Percentiles rank a stretch among this genome's conserved stretches.
Conservation (phyloP, 345 rosid species). For the Euphorbia pulcherrima region DNA sequence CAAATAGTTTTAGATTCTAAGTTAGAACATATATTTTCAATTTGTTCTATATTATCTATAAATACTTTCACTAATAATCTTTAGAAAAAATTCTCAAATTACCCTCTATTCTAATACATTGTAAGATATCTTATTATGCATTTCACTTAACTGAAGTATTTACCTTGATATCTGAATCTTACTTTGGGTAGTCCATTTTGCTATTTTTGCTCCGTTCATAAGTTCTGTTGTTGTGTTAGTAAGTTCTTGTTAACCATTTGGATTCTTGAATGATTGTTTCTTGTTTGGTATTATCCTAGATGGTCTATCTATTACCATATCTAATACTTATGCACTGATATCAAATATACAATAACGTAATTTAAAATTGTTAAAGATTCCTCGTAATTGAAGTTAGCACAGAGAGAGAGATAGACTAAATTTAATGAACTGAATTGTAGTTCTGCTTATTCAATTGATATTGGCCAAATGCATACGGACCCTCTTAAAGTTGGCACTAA, state of each 20-base stretch:
- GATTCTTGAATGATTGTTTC: background rate
- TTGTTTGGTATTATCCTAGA: background rate
- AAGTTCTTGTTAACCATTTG: background rate
- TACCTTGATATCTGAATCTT: background rate
- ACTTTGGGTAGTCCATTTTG: background rate
- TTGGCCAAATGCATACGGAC: too few species aligned
- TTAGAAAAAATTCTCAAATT: background rate
- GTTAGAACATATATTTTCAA: background rate
- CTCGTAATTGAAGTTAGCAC: background rate
- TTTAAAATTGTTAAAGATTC: background rate
- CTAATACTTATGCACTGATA: background rate
- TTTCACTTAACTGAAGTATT: background rate
- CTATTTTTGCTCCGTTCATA: background rate
- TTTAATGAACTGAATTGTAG: too few species aligned
- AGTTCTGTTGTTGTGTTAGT: background rate
- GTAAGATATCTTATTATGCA: background rate
- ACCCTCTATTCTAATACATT: background rate
- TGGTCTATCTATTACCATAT: background rate
- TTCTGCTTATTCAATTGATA: too few species aligned
- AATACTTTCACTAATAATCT: background rate
- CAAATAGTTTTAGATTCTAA: background rate
- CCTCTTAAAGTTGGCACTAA: too few species aligned
- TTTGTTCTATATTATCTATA: background rate
- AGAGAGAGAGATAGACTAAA: background rate
- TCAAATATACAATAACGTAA: background rate